Evolutionary conservation across 23 red algal genomes (phyloP), one percentile per base, ranked within the genome.

Genomic region (Cyanidium caldarium): DNA sequence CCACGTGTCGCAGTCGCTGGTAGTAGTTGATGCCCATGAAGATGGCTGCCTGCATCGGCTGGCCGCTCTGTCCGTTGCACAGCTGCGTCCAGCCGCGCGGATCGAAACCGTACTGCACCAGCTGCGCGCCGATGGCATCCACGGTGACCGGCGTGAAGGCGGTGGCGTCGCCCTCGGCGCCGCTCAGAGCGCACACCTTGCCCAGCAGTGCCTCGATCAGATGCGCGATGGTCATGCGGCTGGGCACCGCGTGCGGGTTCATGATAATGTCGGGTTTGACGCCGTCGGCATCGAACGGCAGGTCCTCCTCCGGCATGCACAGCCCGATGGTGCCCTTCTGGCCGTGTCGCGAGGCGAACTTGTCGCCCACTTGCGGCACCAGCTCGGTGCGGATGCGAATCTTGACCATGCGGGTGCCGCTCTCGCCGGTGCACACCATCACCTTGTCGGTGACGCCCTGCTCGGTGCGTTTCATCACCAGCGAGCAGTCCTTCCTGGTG

Each of bases 181-280:
- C 92, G 28, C 72, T 66, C 33, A 98, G 83, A 14, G 92, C 80
- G 40, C 83, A 86, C 23, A 95, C 83, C 58, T 98, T 98, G 46
- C 82, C 81, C 40, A 82, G 72, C 26, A 98, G 71, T 39, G 83
- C 87, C 57, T 98, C 92, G 36, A 98, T 98, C 42, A 98, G 67
- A 34, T 98, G 92, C 2, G 83, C 92, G 39, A 98, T 86, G 0
- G 92, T 98, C 92, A 98, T 98, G 33, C 92, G 92, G 39, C 82
- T 87, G 5, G 92, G 92, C 43, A 98, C 87, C 3, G 92, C 92
- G 72, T 98, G 92, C 51, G 92, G 92, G 77, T 98, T 98, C 37
- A 98, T 80, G 36, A 98, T 98, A 69, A 98, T 98, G 42, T 98
- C 92, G 56, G 92, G 92, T 30, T 84, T 80, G 7, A 98, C 84